Base-by-base conservation (phyloP, 306 rosid species). In the Castanea sativa region DNA sequence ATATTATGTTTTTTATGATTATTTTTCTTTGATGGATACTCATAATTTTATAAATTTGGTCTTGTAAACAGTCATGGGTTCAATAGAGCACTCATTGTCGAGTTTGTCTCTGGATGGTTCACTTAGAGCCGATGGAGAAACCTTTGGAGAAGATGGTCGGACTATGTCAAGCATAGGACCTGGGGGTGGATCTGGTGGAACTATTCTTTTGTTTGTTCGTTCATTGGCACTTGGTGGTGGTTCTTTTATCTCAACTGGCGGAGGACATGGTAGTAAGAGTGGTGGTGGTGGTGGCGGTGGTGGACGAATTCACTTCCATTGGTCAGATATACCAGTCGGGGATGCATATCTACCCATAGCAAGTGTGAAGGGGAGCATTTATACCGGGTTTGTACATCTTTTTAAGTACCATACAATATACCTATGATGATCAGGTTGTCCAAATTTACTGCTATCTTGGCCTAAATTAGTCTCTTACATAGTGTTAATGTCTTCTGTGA, bases 131-230 rank as follows among this genome's bases (percentile, higher is more conserved):
- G 94, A 95, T 78, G 99, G 99, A 80, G 95, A 92, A 89, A 90
- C 90, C 79, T 92, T 88, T 86, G 96, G 92, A 65, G 94, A 86
- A 78, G 88, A 79, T 77, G 84, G 83, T 63, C 56, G 74, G 78
- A 4, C 71, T 69, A 32, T 84, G 81, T 86, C 90, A 65, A 83
- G 84, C 85, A 74, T 91, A 71, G 98, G 99, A 75, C 97, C 98
- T 52, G 99, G 99, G 38, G 98, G 99, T 76, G 99, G 98, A 82
- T 95, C 99, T 35, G 99, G 99, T 82, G 99, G 99, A 85, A 95
- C 98, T 56, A 86, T 95, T 84, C 92, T 95, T 80, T 78, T 95
- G 76, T 95, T 95, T 79, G 89, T 95, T 73, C 88, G 86, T 76
- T 73, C 85, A 7, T 60, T 95, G 74, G 84, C 81, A 58, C 96